phyloP scores from a whole-genome alignment of 441 rosid genomes.

The Pelargonium australe region DNA sequence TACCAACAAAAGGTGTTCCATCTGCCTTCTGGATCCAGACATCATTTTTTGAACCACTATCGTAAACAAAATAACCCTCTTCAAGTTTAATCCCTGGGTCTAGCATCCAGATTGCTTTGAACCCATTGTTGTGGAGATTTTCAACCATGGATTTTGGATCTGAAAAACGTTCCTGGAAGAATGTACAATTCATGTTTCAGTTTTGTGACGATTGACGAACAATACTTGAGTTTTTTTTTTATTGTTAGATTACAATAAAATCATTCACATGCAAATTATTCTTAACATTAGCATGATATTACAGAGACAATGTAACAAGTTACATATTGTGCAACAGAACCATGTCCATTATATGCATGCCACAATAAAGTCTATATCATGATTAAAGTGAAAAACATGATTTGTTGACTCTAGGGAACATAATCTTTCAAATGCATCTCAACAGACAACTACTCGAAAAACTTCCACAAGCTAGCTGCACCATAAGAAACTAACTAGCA shows the following conservation, averaged over 20 bases:
- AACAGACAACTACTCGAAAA: background rate
- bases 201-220: too few relatives aligned
- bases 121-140: slow-evolving; percentile 56
- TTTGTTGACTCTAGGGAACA: background rate
- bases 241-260: too few relatives aligned
- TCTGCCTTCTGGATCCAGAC: slow-evolving; percentile 67
- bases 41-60: slow-evolving; percentile 59
- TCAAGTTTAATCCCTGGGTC: slow-evolving; percentile 90
- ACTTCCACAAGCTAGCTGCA: background rate
- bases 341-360: background rate
- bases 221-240: too few relatives aligned
- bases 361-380: background rate
- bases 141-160: slow-evolving; percentile 59
- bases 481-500: background rate
- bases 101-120: slow-evolving; percentile 96
- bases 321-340: background rate
- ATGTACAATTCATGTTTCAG: slow-evolving; percentile 6
- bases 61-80: slow-evolving; percentile 61
- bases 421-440: background rate
- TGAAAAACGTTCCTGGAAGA: slow-evolving; percentile 57
- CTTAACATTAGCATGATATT: background rate
- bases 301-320: background rate
- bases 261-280: background rate
- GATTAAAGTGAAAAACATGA: background rate
- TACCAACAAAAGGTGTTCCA: slow-evolving; percentile 66